phyloP scores from a whole-genome alignment of 345 rosid species.

The Pistacia atlantica region DNA sequence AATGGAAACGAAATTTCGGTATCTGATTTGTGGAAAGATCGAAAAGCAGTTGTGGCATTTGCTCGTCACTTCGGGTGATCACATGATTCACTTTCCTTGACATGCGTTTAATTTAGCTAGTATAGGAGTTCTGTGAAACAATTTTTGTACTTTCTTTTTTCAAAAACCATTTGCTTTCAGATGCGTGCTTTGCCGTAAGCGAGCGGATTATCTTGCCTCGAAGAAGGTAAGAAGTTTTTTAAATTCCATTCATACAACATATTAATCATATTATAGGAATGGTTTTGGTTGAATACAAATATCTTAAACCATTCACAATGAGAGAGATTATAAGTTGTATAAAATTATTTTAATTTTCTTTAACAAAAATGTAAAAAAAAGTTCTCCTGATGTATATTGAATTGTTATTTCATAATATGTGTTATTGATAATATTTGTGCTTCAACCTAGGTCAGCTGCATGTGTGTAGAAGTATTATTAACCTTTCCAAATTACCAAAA shows the following conservation, averaged over 20 bases:
- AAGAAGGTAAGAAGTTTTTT: slow-evolving; percentile 59
- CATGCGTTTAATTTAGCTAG: background rate
- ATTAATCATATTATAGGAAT: too few species aligned
- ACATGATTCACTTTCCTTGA: background rate
- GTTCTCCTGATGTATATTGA: too few species aligned
- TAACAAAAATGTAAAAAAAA: too few species aligned
- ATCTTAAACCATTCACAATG: too few species aligned
- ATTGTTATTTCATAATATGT: too few species aligned
- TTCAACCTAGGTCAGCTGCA: too few species aligned
- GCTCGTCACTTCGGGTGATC: slow-evolving; percentile 93
- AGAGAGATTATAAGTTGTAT: too few species aligned
- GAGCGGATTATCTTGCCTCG: slow-evolving; percentile 82
- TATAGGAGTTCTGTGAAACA: background rate
- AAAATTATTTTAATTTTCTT: too few species aligned
- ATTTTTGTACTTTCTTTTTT: background rate
- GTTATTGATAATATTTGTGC: too few species aligned
- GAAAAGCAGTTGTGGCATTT: slow-evolving; percentile 83
- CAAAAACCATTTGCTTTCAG: slow-evolving; percentile 38
- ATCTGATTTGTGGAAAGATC: slow-evolving; percentile 83
- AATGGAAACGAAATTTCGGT: slow-evolving; percentile 62
- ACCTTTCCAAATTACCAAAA: too few species aligned
- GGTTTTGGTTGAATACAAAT: too few species aligned
- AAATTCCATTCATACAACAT: background rate
- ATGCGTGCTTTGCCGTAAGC: slow-evolving; percentile 83
- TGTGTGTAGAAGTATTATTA: too few species aligned